Evolutionary conservation across 495 filamentous ascomycete genomes (phyloP).

Genomic region (Penicillium malachiteum): DNA sequence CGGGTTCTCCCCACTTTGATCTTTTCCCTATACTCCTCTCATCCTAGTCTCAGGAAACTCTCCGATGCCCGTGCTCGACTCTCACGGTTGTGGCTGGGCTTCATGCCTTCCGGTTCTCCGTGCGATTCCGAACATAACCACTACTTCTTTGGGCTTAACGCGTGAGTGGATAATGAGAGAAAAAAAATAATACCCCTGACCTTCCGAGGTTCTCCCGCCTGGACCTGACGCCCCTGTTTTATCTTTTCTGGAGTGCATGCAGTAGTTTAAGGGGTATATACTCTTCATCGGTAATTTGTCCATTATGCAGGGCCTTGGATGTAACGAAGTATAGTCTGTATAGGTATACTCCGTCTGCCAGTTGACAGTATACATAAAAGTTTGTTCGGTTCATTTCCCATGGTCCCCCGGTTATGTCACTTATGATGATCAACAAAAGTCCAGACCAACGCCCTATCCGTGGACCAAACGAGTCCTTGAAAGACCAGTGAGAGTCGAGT

Average conservation of each 20-base stretch:
- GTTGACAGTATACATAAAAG: too few species aligned
- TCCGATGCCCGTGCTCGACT: slow-evolving; percentile 12
- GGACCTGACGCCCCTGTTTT: neutral
- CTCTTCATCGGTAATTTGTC: neutral
- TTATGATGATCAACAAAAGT: slow-evolving; percentile 14
- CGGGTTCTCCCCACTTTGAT: slow-evolving; percentile 7
- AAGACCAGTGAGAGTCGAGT: slow-evolving; percentile 3
- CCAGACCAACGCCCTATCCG: slow-evolving; percentile 4
- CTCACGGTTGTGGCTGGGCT: slow-evolving; percentile 5
- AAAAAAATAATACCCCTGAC: neutral
- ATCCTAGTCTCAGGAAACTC: slow-evolving; percentile 10
- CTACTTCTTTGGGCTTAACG: too few species aligned
- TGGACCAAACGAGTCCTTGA: neutral
- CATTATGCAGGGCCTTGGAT: too few species aligned
- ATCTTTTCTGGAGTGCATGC: slow-evolving; percentile 18
- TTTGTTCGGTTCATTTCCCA: too few species aligned
- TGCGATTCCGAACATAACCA: neutral
- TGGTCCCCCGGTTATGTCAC: slow-evolving; percentile 8
- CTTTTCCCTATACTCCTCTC: slow-evolving; percentile 3
- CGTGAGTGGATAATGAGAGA: too few species aligned
- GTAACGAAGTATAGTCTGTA: too few species aligned
- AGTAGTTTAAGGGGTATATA: neutral
- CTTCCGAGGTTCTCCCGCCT: slow-evolving; percentile 9
- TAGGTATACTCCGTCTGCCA: too few species aligned
- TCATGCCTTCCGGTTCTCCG: neutral